phyloP scores from a whole-genome alignment of 2,329 filamentous ascomycete species.

The Cryphonectria carpinicola region DNA sequence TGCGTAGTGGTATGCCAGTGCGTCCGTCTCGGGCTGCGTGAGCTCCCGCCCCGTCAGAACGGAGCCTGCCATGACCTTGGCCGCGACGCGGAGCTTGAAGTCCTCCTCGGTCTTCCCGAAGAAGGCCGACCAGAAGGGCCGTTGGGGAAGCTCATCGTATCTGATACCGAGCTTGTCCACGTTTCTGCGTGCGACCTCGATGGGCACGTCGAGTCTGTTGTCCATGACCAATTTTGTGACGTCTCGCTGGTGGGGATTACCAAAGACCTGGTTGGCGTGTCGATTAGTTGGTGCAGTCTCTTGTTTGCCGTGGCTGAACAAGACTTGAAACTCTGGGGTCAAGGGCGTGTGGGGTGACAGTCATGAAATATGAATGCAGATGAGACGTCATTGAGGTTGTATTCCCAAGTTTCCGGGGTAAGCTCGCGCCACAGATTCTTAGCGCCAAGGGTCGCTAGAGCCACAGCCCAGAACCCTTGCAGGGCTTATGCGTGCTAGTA shows the following conservation, averaged over 20 bases:
- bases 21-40: conserved; percentile 36
- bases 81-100: conserved; percentile 15
- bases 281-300: not conserved
- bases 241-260: not conserved
- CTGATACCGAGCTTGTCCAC: conserved; percentile 27
- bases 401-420: conserved; percentile 10
- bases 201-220: not conserved
- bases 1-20: conserved; percentile 36
- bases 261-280: not conserved
- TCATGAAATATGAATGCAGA: not conserved
- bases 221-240: not conserved
- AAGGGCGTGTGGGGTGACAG: not conserved
- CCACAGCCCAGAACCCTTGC: conserved; percentile 20
- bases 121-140: conserved; percentile 20
- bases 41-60: conserved; percentile 27
- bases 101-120: conserved; percentile 4
- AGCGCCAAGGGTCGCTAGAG: not conserved
- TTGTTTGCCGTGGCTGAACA: not conserved
- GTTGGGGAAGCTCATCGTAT: conserved; percentile 22
- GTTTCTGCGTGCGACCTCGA: conserved; percentile 16
- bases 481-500: not conserved
- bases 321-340: not conserved
- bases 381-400: conserved; percentile 24
- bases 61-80: conserved; percentile 22
- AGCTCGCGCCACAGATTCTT: conserved; percentile 24